Conservation (phyloP, 345 rosid species). For the Moricandia arvensis region DNA sequence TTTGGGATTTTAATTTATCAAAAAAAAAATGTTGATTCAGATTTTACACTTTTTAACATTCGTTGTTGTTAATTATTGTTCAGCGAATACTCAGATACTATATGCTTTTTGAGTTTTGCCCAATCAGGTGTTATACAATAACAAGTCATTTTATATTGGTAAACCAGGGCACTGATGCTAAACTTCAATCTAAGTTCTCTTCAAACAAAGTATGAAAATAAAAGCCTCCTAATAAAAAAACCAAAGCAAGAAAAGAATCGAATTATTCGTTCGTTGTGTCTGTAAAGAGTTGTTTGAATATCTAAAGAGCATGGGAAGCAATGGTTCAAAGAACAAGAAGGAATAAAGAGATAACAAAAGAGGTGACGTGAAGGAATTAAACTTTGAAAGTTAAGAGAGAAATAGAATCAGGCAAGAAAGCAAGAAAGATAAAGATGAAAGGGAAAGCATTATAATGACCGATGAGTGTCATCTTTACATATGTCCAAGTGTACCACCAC, state of each 20-base stretch:
- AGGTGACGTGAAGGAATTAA: constrained; percentile 30
- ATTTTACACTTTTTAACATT: not conserved
- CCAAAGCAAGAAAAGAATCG: constrained; percentile 35
- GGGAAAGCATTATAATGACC: constrained; percentile 19
- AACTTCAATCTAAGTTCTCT: constrained; percentile 16
- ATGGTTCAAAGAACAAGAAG: constrained; percentile 12
- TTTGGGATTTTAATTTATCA: not conserved
- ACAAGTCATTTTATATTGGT: not conserved
- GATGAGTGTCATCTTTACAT: constrained; percentile 1
- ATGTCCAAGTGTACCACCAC: constrained; percentile 8
- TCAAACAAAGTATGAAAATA: constrained; percentile 1
- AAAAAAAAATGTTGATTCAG: not conserved
- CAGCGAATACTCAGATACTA: not conserved
- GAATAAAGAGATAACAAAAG: constrained; percentile 26
- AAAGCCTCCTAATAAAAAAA: not conserved
- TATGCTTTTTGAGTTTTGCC: not conserved
- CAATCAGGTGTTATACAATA: not conserved
- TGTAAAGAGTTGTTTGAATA: constrained; percentile 13
- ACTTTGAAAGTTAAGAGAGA: constrained; percentile 9
- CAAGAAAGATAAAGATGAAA: constrained; percentile 2
- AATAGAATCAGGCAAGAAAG: not conserved
- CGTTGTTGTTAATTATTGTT: not conserved
- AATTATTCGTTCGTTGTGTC: constrained; percentile 24
- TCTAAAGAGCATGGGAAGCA: constrained; percentile 18
- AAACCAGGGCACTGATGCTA: constrained; percentile 4